Base-by-base conservation (phyloP, 352 stramenopile species). In the Sclerospora graminicola region DNA sequence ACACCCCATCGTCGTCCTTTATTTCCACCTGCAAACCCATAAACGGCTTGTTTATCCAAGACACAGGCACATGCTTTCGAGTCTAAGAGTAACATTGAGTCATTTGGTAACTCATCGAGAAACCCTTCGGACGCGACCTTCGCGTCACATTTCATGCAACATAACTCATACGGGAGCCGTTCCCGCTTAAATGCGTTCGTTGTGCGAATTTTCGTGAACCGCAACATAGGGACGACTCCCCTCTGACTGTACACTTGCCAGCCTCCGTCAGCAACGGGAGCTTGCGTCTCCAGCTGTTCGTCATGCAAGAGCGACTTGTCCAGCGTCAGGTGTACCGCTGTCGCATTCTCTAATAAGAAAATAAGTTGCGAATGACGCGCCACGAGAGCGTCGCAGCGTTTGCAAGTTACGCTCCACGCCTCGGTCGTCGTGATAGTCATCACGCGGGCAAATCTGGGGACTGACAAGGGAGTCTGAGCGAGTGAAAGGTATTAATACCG, bases 261-360 rank as follows among this genome's bases (percentile, higher is more conserved):
- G 10, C 29, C 51, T n/a, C 65, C 53, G 24, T 41, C 37, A 18
- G 54, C 54, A 2, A 51, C 51, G 6, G 54, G 43, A 3, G 43
- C 26, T 14, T 38, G 37, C 6, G 39, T 16, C n/a, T 38, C 23
- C 6, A 51, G 51, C 47, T 68, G 56, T 41, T 68, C 55, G 33
- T 73, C 56, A 11, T 45, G 33, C 35, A 84, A 59, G 37, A 63
- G 32, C 8, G 44, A 45, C 35, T 65, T 63, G 32, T 65, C 40
- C 6, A 84, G 47, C 10, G 49, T 67, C 16, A 81, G 42, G 41
- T 84, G 69, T 29, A 82, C 59, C 1, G 59, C 53, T 21, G 57
- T 64, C 15, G 66, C 51, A 61, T 63, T 80, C 47, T 80, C 63
- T 28, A 67, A 47, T 29, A 84, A 26, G 39, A 81, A 84, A 9